These are phyloP conservation scores for Hypoxylon sp. DNA, from an alignment of 2,329 filamentous ascomycete species.

Conservation along the genomic window DNA sequence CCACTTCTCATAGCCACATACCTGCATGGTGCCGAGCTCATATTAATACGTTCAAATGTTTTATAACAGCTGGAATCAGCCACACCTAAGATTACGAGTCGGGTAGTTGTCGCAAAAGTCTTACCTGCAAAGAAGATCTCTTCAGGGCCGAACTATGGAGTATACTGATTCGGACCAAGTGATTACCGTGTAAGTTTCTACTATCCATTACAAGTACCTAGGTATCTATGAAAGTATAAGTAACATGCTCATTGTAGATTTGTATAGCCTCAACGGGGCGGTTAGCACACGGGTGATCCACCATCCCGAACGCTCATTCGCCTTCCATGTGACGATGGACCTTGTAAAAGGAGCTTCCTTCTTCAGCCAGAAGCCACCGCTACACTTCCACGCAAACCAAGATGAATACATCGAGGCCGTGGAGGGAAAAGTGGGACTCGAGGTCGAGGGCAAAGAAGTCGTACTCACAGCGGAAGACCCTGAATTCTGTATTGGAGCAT, in stretches of 20 bases:
- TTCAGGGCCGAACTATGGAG: neutral
- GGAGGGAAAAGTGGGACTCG: neutral
- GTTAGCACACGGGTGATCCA: neutral
- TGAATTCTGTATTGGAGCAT: neutral
- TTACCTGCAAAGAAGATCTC: neutral
- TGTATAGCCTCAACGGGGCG: neutral
- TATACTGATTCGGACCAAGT: neutral
- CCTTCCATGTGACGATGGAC: neutral
- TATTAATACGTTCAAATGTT: neutral
- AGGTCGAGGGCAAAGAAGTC: neutral
- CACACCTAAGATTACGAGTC: neutral
- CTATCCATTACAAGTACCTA: neutral
- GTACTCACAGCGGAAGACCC: neutral
- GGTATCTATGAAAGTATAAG: neutral
- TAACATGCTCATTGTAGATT: neutral
- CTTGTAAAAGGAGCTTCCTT: neutral
- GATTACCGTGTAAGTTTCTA: neutral
- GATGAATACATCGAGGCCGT: neutral
- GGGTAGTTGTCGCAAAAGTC: neutral
- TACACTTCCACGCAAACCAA: conserved; percentile 2
- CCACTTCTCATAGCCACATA: neutral
- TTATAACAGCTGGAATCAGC: neutral
- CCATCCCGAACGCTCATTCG: neutral
- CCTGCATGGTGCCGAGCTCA: neutral
- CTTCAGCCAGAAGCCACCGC: neutral